These are phyloP conservation scores for Diplocarpon rosae DNA, from an alignment of 2,329 filamentous ascomycete species.

Conservation along the genomic window DNA sequence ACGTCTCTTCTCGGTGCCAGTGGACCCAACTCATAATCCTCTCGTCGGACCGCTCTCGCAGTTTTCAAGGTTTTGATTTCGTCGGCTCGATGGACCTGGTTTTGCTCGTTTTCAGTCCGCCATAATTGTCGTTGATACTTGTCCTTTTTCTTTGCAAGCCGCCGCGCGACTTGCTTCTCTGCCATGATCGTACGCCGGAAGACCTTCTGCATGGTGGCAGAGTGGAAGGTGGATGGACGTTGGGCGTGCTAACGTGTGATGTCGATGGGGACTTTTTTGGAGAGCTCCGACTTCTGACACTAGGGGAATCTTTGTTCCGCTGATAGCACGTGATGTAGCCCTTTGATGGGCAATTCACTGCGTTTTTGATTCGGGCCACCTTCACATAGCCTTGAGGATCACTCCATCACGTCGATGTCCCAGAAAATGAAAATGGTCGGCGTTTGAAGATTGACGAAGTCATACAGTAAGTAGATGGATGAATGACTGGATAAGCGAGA, in stretches of 20 bases:
- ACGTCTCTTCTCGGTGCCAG: slow-evolving; percentile 68
- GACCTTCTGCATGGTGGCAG: slow-evolving; percentile 55
- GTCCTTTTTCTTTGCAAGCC: slow-evolving; percentile 29
- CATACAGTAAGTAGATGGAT: too few species aligned
- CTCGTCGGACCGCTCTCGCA: slow-evolving; percentile 48
- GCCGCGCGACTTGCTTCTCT: slow-evolving; percentile 49
- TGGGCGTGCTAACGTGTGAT: slow-evolving; percentile 1
- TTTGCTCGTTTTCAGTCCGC: slow-evolving; percentile 16
- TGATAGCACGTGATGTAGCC: too few species aligned
- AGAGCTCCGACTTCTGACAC: slow-evolving; percentile 12
- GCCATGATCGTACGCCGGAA: slow-evolving; percentile 55
- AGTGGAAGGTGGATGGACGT: slow-evolving; percentile 5
- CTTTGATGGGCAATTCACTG: too few species aligned
- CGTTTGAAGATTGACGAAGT: too few species aligned
- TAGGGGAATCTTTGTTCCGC: neutral
- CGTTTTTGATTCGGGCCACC: too few species aligned
- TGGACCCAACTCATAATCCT: slow-evolving; percentile 71
- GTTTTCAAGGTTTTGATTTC: slow-evolving; percentile 29
- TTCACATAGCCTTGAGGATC: too few species aligned
- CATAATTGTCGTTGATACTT: slow-evolving; percentile 22
- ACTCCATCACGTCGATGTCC: too few species aligned
- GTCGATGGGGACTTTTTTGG: slow-evolving; percentile 11
- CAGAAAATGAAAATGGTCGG: too few species aligned
- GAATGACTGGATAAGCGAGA: too few species aligned
- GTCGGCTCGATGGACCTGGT: slow-evolving; percentile 19